Evolutionary conservation across 2,329 filamentous ascomycete genomes (phyloP).

Genomic region (Aciculosporium take): DNA sequence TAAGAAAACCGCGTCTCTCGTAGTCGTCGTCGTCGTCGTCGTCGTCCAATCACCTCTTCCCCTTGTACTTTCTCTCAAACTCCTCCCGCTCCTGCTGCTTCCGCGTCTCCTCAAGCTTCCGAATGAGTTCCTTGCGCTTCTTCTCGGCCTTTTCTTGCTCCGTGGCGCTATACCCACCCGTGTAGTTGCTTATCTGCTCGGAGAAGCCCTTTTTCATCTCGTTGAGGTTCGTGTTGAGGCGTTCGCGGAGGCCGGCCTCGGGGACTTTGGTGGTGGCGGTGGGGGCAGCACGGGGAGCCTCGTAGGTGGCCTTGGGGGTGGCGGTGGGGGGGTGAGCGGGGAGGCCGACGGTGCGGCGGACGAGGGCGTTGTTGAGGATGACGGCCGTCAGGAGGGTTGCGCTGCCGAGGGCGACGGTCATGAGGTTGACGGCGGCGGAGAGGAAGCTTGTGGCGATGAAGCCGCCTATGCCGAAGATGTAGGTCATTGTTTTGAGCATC

Average conservation of each 20-base stretch:
- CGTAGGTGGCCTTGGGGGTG: constrained; percentile 16
- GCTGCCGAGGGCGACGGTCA: constrained; percentile 27
- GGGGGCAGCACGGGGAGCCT: constrained; percentile 19
- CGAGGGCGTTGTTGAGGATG: constrained; percentile 21
- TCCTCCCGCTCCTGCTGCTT: constrained; percentile 22
- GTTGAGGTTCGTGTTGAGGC: constrained; percentile 19
- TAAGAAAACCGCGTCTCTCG: no score
- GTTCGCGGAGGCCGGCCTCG: constrained; percentile 15
- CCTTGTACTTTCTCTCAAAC: constrained; percentile 28
- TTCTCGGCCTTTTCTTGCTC: constrained; percentile 21
- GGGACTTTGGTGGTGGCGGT: constrained; percentile 8
- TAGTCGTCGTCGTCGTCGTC: no score
- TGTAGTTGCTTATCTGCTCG: constrained; percentile 20
- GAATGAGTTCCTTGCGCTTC: constrained; percentile 20
- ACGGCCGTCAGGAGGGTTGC: constrained; percentile 22
- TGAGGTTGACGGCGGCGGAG: constrained; percentile 34
- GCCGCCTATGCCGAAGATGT: constrained; percentile 28
- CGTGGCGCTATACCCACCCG: constrained; percentile 18
- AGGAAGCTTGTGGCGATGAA: constrained; percentile 32
- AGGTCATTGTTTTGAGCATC: constrained; percentile 28
- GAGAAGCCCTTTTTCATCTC: constrained; percentile 25
- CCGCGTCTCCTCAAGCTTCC: constrained; percentile 22
- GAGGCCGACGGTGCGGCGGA: constrained; percentile 26
- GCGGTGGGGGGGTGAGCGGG: constrained; percentile 14
- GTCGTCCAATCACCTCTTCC: constrained; percentile 10